Percentiles rank a stretch among this genome's conserved stretches.
These are phyloP conservation scores for Xerocomellus amylosporus DNA, from an alignment of 768 basidiomycete genomes.

Conservation along the genomic window DNA sequence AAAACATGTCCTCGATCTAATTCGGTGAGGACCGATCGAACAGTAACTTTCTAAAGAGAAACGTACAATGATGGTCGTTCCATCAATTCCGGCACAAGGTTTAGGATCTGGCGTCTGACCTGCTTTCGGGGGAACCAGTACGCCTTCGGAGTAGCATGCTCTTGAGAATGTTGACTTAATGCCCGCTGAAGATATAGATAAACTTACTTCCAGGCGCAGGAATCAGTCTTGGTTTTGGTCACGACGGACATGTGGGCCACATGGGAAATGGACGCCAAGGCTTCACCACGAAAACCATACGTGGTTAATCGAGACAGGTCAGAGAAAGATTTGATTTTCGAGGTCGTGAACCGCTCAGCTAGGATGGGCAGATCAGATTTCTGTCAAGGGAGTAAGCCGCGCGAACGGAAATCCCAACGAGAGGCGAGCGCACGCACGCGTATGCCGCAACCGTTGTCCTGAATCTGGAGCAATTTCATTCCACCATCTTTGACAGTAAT, in stretches of 20 bases:
- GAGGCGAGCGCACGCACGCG: conserved; percentile 50
- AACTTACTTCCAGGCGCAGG: conserved; percentile 91
- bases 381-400: conserved; percentile 37
- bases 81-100: conserved; percentile 92
- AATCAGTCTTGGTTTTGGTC: conserved; percentile 83
- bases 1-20: conserved; percentile 94
- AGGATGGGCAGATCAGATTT: conserved; percentile 86
- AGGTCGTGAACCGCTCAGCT: conserved; percentile 94
- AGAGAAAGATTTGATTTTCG: conserved; percentile 82
- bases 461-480: conserved; percentile 90
- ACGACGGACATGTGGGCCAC: conserved; percentile 84
- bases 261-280: conserved; percentile 92
- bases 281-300: conserved; percentile 97
- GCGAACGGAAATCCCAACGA: neutral
- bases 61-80: conserved; percentile 81
- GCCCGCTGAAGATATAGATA: neutral
- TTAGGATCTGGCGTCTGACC: conserved; percentile 75
- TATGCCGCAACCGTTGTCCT: conserved; percentile 96
- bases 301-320: conserved; percentile 83
- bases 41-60: neutral
- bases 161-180: conserved; percentile 39
- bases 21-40: neutral
- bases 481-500: conserved; percentile 94
- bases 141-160: conserved; percentile 79
- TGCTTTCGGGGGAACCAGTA: conserved; percentile 64